Evolutionary conservation across 371 early-diverging fungal genomes (phyloP), one percentile per base, ranked within the genome.

Genomic region (Caulochytrium protostelioides): DNA sequence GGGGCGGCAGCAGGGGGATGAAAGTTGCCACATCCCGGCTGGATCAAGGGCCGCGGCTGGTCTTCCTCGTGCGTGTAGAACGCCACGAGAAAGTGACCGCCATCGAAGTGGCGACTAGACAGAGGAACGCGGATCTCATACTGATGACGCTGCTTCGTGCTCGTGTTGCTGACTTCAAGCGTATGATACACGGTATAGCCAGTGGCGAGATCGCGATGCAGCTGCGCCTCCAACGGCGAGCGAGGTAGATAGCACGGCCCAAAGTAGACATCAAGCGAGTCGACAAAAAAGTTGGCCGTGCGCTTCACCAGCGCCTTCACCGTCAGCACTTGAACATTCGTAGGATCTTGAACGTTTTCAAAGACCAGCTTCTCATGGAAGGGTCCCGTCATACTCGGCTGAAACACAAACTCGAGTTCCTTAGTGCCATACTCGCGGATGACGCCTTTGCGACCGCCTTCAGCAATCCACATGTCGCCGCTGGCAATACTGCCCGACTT

Each of bases 401-500:
- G 72, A 54, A 92, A 94, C 3, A 75, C 63, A 57, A 92, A 94
- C 17, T 77, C 81, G 1, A 95, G 75, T 43, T 89, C 89, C 22
- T 77, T 74, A 49, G 81, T 82, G 41, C 83, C 84, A 44, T 77
- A 86, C 0, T 83, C 80, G 8, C 91, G 74, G 3, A 95, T 72
- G 0, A 92, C 70, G 31, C 97, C 97, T 25, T 74, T 73, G 9
- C 78, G 70, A 4, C 71, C 71, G 1, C 43, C 57, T 34, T 66
- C 71, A 9, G 69, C 66, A 29, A 95, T 62, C 15, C 65, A 52
- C 8, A 95, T 65, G 46, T 92, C 91, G 4, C 90, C 86, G 1
- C 86, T 85, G 0, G 91, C 79, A 29, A 92, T 86, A 0, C 82
- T 83, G 0, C 97, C 97, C 0, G 94, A 87, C 51, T 92, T 95